These are phyloP conservation scores for Phialocephala subalpina DNA, from an alignment of 2,329 filamentous ascomycete genomes.

Conservation along the genomic window DNA sequence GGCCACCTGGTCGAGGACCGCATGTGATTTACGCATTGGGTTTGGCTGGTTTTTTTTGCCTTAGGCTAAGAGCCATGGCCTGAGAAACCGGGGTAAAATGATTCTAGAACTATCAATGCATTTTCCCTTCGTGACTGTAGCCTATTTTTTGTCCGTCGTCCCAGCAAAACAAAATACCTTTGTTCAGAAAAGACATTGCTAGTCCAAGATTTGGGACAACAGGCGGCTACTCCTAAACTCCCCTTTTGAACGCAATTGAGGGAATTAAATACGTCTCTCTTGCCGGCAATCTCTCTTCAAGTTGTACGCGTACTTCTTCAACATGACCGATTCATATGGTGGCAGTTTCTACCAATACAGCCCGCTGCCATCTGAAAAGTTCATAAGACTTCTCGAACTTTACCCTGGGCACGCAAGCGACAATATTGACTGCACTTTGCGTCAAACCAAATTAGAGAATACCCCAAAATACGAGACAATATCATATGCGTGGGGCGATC, in stretches of 20 bases:
- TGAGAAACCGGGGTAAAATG: too few relatives aligned
- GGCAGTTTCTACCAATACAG: conserved; percentile 18
- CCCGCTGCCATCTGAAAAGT: conserved; percentile 16
- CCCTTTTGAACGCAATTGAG: background rate
- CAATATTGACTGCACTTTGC: conserved; percentile 17
- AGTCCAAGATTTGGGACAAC: background rate
- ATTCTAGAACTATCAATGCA: too few relatives aligned
- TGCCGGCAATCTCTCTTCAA: background rate
- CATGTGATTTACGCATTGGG: too few relatives aligned
- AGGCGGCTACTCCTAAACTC: background rate
- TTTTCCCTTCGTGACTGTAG: too few relatives aligned
- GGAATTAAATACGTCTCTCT: background rate
- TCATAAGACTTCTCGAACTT: conserved; percentile 21
- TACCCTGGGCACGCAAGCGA: conserved; percentile 16
- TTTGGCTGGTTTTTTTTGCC: too few relatives aligned
- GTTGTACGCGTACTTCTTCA: conserved; percentile 6
- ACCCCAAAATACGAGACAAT: conserved; percentile 21
- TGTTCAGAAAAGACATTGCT: background rate
- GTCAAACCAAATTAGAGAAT: conserved; percentile 20
- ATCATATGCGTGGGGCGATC: conserved; percentile 24
- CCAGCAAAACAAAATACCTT: too few relatives aligned
- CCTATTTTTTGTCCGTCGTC: too few relatives aligned
- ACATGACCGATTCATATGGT: conserved; percentile 15
- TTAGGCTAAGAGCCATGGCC: too few relatives aligned
- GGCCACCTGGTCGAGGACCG: too few relatives aligned